Percentiles rank a stretch among this genome's conserved stretches.
Evolutionary conservation across 257 asterid species (phyloP).

Genomic region (Fraxinus americana): DNA sequence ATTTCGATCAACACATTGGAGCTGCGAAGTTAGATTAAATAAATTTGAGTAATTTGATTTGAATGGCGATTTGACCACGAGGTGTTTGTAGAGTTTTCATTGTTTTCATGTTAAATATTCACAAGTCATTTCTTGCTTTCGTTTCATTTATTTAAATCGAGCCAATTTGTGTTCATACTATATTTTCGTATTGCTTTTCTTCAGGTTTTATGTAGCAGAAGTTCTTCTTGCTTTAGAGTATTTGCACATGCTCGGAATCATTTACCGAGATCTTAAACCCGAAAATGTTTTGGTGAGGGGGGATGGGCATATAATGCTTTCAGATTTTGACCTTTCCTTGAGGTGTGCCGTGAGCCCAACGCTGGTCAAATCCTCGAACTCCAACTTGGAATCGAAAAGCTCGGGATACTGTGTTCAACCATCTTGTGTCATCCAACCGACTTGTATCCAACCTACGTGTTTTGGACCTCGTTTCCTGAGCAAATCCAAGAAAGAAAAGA

Average conservation of each 20-base stretch:
- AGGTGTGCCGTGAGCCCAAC: slow-evolving; percentile 64
- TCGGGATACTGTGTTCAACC: slow-evolving; percentile 51
- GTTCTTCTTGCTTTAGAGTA: slow-evolving; percentile 67
- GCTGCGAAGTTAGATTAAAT: neutral
- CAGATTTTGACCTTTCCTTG: slow-evolving; percentile 67
- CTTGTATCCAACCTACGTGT: slow-evolving; percentile 61
- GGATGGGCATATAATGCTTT: slow-evolving; percentile 74
- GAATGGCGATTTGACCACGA: neutral
- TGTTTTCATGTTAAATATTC: neutral
- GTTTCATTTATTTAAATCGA: neutral
- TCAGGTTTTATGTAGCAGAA: slow-evolving; percentile 70
- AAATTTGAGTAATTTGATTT: neutral
- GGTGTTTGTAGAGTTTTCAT: neutral
- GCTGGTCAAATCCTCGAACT: slow-evolving; percentile 49
- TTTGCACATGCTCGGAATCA: slow-evolving; percentile 72
- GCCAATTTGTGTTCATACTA: neutral
- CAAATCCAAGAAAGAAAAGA: slow-evolving; percentile 56
- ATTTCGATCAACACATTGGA: neutral
- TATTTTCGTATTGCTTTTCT: neutral
- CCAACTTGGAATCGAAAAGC: slow-evolving; percentile 42
- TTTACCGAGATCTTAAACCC: slow-evolving; percentile 68
- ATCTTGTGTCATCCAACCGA: slow-evolving; percentile 54
- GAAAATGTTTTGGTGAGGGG: slow-evolving; percentile 66
- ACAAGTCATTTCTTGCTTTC: neutral
- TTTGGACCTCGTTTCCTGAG: slow-evolving; percentile 57